phyloP scores from a whole-genome alignment of 345 rosid genomes.

The Stellera chamaejasme region DNA sequence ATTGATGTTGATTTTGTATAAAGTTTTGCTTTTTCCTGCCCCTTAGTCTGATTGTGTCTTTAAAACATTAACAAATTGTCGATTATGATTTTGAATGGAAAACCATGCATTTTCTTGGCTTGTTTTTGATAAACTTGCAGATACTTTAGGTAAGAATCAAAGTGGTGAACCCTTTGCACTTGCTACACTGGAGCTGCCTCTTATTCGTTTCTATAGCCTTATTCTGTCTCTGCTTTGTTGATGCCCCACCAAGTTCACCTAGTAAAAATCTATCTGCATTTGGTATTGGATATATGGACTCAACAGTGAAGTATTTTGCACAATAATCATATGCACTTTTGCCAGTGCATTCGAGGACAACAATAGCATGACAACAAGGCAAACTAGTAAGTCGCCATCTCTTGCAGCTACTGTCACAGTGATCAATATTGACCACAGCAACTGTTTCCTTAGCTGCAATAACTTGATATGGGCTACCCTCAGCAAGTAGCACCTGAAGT shows the following conservation, averaged over 20 bases:
- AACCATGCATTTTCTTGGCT: too few species aligned
- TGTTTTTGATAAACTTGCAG: too few species aligned
- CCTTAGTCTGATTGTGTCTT: too few species aligned
- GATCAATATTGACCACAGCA: constrained; percentile 49
- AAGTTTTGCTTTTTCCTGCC: too few species aligned
- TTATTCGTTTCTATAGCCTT: constrained; percentile 57
- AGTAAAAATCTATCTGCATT: constrained; percentile 49
- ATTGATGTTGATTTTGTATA: too few species aligned
- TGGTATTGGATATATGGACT: constrained; percentile 78
- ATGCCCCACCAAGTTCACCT: constrained; percentile 29
- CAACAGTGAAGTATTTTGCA: constrained; percentile 51
- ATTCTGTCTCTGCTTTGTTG: constrained; percentile 48
- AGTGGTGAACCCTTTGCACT: constrained; percentile 66
- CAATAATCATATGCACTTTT: constrained; percentile 74
- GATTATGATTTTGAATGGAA: too few species aligned
- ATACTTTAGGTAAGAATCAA: too few species aligned
- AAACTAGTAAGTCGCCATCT: constrained; percentile 64
- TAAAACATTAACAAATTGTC: too few species aligned
- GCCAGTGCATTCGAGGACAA: constrained; percentile 45
- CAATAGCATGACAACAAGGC: constrained; percentile 84
- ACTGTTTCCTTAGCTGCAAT: constrained; percentile 56
- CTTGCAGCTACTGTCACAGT: constrained; percentile 78
- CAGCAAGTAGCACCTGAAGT: constrained; percentile 42
- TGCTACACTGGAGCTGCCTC: constrained; percentile 93
- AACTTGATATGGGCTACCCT: constrained; percentile 54